Base-by-base conservation (phyloP, 2,329 filamentous ascomycete species). In the Fusarium bulbicola region DNA sequence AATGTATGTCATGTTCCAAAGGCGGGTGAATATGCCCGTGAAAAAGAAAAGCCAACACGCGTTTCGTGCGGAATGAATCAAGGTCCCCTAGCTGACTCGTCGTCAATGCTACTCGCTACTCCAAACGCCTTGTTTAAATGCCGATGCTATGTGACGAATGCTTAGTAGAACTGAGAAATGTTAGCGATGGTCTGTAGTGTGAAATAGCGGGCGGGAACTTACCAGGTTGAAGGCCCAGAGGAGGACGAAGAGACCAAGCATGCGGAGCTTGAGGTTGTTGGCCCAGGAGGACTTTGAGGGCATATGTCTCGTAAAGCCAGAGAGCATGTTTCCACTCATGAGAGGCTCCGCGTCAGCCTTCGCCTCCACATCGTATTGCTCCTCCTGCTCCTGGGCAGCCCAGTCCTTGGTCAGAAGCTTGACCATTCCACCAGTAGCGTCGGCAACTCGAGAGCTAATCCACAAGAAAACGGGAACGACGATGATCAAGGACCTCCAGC, bases 381-480 rank as follows among this genome's bases (percentile, higher is more conserved):
- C 68, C 0, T 72, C 59, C 6, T 72, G 46, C 21, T 68, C 53
- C 6, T 66, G 50, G 1, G 58, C 43, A 7, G 46, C 57, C 72
- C 72, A 74, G 7, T 75, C 56, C 20, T 52, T 61, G 4, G 72
- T 74, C 59, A 75, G 20, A 8, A 74, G 59, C 52, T 75, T 74
- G 39, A 74, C 72, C 58, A 74, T 37, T 7, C 72, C 72, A 39
- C 72, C 72, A 11, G 72, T 74, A 12, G 72, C 72, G 26, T 74
- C 72, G 3, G 72, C 72, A 20, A 74, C 61, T 14, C 68, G 68
- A 1, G 68, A 63, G 63, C 77, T 79, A 12, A 79, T 67, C 74
- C 72, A 78, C 24, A 79, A n/a, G 64, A 79, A 79, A 34, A 77
- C 32, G 2, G 77, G 77, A 5, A 77, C 70, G 40, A 80, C 74